Base-by-base conservation (phyloP, 192 early-diverging fungal genomes). In the Funneliformis mosseae region DNA sequence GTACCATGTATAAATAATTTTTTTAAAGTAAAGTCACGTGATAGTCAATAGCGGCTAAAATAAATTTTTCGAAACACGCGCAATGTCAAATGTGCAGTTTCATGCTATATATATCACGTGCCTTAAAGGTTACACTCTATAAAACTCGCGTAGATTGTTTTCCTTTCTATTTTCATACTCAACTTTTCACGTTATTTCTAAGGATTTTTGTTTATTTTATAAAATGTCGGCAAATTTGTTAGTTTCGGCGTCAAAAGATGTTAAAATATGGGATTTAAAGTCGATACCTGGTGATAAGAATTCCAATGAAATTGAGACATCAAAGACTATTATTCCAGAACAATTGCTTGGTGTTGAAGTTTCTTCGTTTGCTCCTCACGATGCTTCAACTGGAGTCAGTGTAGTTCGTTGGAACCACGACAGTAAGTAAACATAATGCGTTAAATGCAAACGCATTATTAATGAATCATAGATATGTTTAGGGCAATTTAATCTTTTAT, bases 241-340 rank as follows among this genome's bases (percentile, higher is more conserved):
- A 46, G 77, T 27, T 28, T 79, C 77, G 2, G 77, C 64, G 7
- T 79, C 77, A n/a, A 27, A 28, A 7, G 42, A 55, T 33, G 45
- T 79, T 14, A 79, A 79, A 79, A 28, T 79, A 69, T 79, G 77
- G 77, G 66, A 79, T 69, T 50, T 79, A 41, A 9, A 8, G 18
- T 11, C 62, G 21, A 69, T 8, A n/a, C 0, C 21, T 4, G 60
- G 7, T 4, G 46, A 18, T n/a, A 69, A 12, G 7, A 48, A 66
- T 12, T 3, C 18, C 16, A 79, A 66, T 50, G 77, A 45, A 21
- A 50, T 21, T 8, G 43, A 42, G 5, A n/a, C 41, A 50, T 23
- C 63, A 39, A 62, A 33, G 8, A 9, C 2, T 38, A 39, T 33
- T 59, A 39, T 33, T 4, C 64, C 77, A n/a, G 66, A 79, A 48